Evolutionary conservation across 129 eudicot genomes (phyloP), one percentile per base, ranked within the genome.

Genomic region (Chrysanthemum makinoi): DNA sequence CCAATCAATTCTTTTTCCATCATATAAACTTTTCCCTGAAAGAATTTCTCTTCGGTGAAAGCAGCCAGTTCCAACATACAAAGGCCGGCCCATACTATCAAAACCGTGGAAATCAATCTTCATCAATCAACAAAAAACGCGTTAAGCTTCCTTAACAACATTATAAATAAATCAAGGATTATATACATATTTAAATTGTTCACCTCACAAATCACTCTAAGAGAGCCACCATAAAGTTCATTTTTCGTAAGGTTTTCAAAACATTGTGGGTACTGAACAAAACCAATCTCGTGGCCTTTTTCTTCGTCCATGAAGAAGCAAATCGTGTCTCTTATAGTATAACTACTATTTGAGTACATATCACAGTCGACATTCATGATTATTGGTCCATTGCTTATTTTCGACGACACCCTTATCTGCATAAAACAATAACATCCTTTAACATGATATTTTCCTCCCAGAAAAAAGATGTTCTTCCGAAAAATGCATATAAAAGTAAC

Each of bases 271-370:
- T 73, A 87, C 70, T 94, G 98, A 70, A 94, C 93, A 49, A 68
- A 94, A 69, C 89, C 98, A 68, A 94, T 77, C 76, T 86, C 91
- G 35, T 86, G 87, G 66, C 98, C 90, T 68, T 84, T 78, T 18
- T 79, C 70, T 79, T 89, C 91, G n/a, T 94, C 97, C 97, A 94
- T 79, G 81, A 94, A 84, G 81, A 89, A 94, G 80, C 98, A 94
- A 54, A 94, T 91, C 8, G 97, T 97, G 14, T 89, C 96, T 48
- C 84, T 79, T 14, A 94, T 74, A 0, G 96, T 62, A 13, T 73
- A 80, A n/a, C 88, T 84, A 59, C 82, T 79, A 57, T 84, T 94
- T 2, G 97, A 87, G 84, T 89, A 94, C 98, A 94, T 94, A 69
- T 94, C 98, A 26, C 97, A 94, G 68, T 94, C 98, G 10, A 94